phyloP scores from a whole-genome alignment of 1,284 basidiomycete species.

The Sporisorium graminicola region DNA sequence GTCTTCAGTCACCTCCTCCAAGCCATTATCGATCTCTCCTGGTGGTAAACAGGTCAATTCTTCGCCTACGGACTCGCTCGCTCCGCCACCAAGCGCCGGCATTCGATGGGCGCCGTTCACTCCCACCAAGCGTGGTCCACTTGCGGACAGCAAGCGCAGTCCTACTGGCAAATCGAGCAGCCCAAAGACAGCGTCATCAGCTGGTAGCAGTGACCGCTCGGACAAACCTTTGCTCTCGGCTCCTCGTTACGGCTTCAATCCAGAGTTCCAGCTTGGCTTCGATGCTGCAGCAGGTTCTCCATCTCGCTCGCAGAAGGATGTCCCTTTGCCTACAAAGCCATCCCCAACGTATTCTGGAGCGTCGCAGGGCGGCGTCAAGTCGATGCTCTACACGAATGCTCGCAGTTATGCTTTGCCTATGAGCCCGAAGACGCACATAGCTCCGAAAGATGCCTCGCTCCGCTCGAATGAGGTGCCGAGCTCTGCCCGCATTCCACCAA shows the following conservation, averaged over 20 bases:
- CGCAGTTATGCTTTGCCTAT: slow-evolving; percentile 6
- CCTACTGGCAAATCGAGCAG: slow-evolving; percentile 4
- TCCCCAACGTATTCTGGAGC: slow-evolving; percentile 22
- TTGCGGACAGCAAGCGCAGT: slow-evolving; percentile 2
- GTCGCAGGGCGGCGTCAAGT: slow-evolving; percentile 21
- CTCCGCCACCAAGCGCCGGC: slow-evolving; percentile 7
- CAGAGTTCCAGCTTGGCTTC: slow-evolving; percentile 16
- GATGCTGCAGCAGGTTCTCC: not conserved
- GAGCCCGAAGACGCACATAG: slow-evolving; percentile 8
- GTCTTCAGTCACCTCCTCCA: slow-evolving; percentile 1
- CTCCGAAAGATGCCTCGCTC: not conserved
- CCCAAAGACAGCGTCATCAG: slow-evolving; percentile 1
- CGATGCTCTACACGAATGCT: slow-evolving; percentile 21
- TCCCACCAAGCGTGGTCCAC: slow-evolving; percentile 17
- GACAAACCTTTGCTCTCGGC: slow-evolving; percentile 20
- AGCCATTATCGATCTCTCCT: slow-evolving; percentile 1
- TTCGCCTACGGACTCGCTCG: slow-evolving; percentile 10
- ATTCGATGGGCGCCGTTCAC: slow-evolving; percentile 12
- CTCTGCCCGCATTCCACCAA: slow-evolving; percentile 2
- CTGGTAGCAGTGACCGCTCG: slow-evolving; percentile 16
- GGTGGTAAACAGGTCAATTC: slow-evolving; percentile 6
- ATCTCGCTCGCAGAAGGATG: not conserved
- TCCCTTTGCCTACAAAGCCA: slow-evolving; percentile 23
- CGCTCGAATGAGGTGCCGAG: not conserved
- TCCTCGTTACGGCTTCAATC: slow-evolving; percentile 36